Conservation (phyloP, 2,329 filamentous ascomycete species). For the Aureobasidium sp. region DNA sequence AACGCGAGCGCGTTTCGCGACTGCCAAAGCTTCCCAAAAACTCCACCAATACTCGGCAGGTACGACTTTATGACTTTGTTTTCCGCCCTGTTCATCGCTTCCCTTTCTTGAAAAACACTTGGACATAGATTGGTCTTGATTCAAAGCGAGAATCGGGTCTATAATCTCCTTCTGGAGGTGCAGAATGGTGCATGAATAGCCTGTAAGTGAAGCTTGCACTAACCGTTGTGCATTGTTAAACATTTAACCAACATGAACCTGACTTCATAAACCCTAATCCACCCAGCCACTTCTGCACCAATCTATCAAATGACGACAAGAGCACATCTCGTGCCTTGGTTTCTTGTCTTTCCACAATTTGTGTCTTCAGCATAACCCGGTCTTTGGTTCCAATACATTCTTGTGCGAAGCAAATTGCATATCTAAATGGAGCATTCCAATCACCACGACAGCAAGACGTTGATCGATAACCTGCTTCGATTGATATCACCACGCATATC, state of each 20-base stretch:
- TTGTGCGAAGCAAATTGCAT: not conserved
- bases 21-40: conserved; percentile 5
- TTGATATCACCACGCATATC: not conserved
- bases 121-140: not conserved
- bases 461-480: conserved; percentile 6
- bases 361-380: not conserved
- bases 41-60: not conserved
- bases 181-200: not conserved
- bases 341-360: not conserved
- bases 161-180: not conserved
- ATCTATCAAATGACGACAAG: conserved; percentile 5
- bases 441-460: conserved; percentile 11
- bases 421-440: conserved; percentile 5
- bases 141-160: not conserved
- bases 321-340: not conserved
- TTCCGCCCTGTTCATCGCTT: not conserved
- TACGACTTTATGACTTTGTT: not conserved
- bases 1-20: not conserved
- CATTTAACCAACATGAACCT: not conserved
- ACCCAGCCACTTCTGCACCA: conserved; percentile 4
- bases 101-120: not conserved
- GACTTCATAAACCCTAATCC: conserved; percentile 5
- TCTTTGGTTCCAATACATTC: not conserved
- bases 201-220: not conserved
- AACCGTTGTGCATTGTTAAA: conserved; percentile 9